Conservation (phyloP, 83 land plant genomes). For the Picea abies region DNA sequence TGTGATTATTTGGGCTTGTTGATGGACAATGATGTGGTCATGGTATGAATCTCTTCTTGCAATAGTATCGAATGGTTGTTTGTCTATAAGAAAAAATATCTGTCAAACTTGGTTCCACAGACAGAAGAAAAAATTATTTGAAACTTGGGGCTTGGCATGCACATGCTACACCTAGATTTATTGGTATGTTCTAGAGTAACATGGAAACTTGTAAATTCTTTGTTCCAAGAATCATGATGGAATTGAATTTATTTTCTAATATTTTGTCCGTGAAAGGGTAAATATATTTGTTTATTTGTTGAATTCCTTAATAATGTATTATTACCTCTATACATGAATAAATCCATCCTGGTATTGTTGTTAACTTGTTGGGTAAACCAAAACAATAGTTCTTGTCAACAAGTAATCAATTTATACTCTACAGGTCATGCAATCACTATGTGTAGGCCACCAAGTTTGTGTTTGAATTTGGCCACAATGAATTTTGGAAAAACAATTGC, state of each 20-base stretch:
- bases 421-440: neutral
- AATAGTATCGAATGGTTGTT: neutral
- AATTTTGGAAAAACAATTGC: too few species aligned
- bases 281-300: neutral
- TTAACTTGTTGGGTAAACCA: neutral
- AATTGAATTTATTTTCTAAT: neutral
- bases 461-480: too few species aligned
- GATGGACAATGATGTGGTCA: neutral
- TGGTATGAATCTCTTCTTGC: neutral
- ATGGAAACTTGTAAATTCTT: neutral
- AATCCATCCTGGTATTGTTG: neutral
- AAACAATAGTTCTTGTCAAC: neutral
- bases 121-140: neutral
- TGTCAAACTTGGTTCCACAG: neutral
- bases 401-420: neutral
- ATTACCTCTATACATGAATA: neutral
- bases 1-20: neutral
- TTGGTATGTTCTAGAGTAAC: neutral
- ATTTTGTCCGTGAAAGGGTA: neutral
- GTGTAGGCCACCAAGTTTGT: too few species aligned
- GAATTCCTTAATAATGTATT: neutral
- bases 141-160: neutral
- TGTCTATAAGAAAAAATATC: neutral
- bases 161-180: neutral
- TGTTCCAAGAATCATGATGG: neutral